phyloP scores from a whole-genome alignment of 2,329 filamentous ascomycete genomes.

The Penicillium polonicum region DNA sequence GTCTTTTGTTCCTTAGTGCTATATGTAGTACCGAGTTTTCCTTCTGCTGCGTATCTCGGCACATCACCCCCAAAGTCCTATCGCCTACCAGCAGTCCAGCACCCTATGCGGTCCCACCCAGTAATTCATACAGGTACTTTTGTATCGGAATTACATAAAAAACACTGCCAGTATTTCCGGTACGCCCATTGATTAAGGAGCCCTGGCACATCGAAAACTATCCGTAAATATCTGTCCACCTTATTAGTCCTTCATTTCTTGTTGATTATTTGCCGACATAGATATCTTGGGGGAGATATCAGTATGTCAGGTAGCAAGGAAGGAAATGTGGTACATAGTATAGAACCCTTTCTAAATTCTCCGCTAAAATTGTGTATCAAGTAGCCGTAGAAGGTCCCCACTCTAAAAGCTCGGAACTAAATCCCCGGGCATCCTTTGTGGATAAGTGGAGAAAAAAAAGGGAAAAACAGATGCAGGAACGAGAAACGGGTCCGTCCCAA shows the following conservation, averaged over 20 bases:
- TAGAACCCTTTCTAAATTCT: not conserved
- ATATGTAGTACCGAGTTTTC: not conserved
- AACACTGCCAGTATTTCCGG: not conserved
- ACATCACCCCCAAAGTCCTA: not conserved
- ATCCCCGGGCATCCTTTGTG: slow-evolving; percentile 30
- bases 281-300: too few relatives aligned
- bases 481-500: slow-evolving; percentile 31
- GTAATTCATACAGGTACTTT: not conserved
- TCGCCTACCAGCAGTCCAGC: too few relatives aligned
- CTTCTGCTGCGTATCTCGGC: not conserved
- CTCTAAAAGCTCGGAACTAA: slow-evolving; percentile 28
- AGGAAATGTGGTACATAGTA: too few relatives aligned
- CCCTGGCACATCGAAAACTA: too few relatives aligned
- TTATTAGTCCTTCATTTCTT: too few relatives aligned
- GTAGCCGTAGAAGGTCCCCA: slow-evolving; percentile 16
- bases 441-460: slow-evolving; percentile 26
- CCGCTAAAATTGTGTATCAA: slow-evolving; percentile 3
- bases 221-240: too few relatives aligned
- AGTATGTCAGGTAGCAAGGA: too few relatives aligned
- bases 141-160: not conserved
- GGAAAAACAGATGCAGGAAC: slow-evolving; percentile 30
- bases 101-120: not conserved
- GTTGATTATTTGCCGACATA: too few relatives aligned
- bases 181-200: too few relatives aligned
- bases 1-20: not conserved